A percentile compares a stretch with the other conserved stretches of the same genome.
phyloP scores from a whole-genome alignment of 2,329 filamentous ascomycete genomes.

The Gyromitra esculenta region DNA sequence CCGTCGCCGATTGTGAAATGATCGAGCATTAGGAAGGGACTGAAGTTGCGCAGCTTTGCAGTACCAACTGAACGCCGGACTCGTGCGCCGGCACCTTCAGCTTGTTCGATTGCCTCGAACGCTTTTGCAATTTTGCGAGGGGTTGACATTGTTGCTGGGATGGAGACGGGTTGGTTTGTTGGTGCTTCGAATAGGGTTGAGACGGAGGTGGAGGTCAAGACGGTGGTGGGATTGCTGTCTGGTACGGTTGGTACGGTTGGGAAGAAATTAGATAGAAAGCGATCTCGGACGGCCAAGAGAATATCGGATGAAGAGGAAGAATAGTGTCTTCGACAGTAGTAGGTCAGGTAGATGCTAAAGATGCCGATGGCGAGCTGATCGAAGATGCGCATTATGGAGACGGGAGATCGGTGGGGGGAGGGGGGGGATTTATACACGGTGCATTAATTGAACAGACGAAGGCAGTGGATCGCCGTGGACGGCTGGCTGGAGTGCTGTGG shows the following conservation, averaged over 20 bases:
- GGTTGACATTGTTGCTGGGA: conserved; percentile 31
- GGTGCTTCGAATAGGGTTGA: conserved; percentile 38
- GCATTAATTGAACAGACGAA: not conserved
- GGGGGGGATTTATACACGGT: not conserved
- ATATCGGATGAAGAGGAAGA: conserved; percentile 25
- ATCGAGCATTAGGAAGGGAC: conserved; percentile 95
- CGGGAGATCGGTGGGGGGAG: not conserved
- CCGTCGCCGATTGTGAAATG: conserved; percentile 83
- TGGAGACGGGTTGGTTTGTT: not conserved
- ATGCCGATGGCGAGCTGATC: conserved; percentile 36
- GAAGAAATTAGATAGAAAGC: conserved; percentile 7
- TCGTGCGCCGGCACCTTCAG: conserved; percentile 86
- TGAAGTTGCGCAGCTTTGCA: conserved; percentile 81
- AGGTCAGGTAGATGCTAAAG: conserved; percentile 41
- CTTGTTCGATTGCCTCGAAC: conserved; percentile 83
- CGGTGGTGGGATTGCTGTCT: not conserved
- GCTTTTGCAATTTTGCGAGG: conserved; percentile 80
- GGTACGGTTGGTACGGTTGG: not conserved
- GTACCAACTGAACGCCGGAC: conserved; percentile 91
- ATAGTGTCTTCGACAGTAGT: conserved; percentile 43
- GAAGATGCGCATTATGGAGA: conserved; percentile 31
- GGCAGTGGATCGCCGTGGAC: not conserved
- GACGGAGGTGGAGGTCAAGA: not conserved
- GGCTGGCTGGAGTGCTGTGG: not conserved
- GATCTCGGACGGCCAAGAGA: conserved; percentile 1